phyloP scores from a whole-genome alignment of 768 basidiomycete genomes.

The Glaciozyma martinii region DNA sequence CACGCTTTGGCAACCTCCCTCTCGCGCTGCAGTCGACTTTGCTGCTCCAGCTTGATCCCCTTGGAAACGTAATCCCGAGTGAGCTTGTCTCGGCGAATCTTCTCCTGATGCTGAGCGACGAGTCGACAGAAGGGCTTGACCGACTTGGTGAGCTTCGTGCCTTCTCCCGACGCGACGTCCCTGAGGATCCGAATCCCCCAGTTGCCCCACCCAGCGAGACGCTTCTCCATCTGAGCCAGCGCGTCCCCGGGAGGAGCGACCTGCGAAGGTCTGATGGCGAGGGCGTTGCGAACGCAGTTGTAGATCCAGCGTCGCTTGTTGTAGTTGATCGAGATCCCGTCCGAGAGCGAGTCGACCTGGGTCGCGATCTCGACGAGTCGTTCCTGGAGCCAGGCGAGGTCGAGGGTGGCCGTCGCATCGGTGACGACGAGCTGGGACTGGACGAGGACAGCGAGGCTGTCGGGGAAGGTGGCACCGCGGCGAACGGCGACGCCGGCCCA shows the following conservation, averaged over 20 bases:
- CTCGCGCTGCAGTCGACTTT: background rate
- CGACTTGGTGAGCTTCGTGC: background rate
- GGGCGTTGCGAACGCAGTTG: slow-evolving; percentile 2
- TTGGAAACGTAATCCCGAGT: slow-evolving; percentile 3
- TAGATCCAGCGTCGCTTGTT: slow-evolving; percentile 7
- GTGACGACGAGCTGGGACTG: background rate
- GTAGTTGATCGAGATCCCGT: slow-evolving; percentile 1
- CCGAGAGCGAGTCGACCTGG: background rate
- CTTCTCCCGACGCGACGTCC: slow-evolving; percentile 1
- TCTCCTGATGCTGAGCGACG: slow-evolving; percentile 3
- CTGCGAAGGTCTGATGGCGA: background rate
- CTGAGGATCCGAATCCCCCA: background rate
- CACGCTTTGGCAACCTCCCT: background rate
- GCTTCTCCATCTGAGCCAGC: background rate
- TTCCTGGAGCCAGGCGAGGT: slow-evolving; percentile 1
- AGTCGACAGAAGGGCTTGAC: background rate
- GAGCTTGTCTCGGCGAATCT: background rate
- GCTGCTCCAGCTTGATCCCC: background rate
- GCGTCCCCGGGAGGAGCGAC: background rate
- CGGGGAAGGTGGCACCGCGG: background rate
- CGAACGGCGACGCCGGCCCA: background rate
- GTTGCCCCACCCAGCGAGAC: background rate
- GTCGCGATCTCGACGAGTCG: slow-evolving; percentile 2
- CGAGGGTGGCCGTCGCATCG: slow-evolving; percentile 1
- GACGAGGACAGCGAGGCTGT: background rate